Evolutionary conservation across 192 early-diverging fungal species (phyloP), one percentile per base, ranked within the genome.

Genomic region (Dissophora ornata): DNA sequence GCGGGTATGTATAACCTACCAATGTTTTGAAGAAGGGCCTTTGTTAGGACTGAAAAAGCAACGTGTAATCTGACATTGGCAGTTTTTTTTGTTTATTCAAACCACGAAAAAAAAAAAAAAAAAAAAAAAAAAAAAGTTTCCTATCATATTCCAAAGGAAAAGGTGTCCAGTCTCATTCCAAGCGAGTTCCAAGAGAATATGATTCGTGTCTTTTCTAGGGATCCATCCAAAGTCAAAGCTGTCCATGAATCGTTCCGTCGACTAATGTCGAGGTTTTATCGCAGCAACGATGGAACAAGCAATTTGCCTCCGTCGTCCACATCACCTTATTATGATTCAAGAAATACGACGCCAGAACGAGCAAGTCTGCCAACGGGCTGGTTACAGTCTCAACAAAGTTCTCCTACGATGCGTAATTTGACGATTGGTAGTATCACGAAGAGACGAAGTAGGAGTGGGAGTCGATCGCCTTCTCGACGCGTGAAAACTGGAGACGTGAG

Each of bases 111-210:
- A 41, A 41, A n/a, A 19, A 38, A 6, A 13, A 9, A 79, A n/a
- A 19, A 38, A 6, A 13, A 9, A 79, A n/a, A n/a, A n/a, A 19
- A 38, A 6, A 13, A 9, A 79, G 80, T 78, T 36, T 88, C 83
- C 21, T 93, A 93, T 30, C 82, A 80, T 46, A 88, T 97, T 41
- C 63, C 84, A 9, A 88, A 85, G 67, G 84, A 92, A 25, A 74
- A 92, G 55, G 88, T 94, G 21, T 95, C 93, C 12, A 83, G 82
- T 56, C 62, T 92, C 34, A 85, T 92, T 40, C 93, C 93, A 9
- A 63, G 80, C 10, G 81, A 84, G 24, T 93, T 89, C 57, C 84
- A 90, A 71, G 93, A 95, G 67, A 75, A 88, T 1, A 81, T 83
- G 47, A 80, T 93, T 30, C 84, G 93, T 22, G 79, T 95, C 1